Conservation (phyloP, 2,329 filamentous ascomycete species). For the Fusarium veterinarium region DNA sequence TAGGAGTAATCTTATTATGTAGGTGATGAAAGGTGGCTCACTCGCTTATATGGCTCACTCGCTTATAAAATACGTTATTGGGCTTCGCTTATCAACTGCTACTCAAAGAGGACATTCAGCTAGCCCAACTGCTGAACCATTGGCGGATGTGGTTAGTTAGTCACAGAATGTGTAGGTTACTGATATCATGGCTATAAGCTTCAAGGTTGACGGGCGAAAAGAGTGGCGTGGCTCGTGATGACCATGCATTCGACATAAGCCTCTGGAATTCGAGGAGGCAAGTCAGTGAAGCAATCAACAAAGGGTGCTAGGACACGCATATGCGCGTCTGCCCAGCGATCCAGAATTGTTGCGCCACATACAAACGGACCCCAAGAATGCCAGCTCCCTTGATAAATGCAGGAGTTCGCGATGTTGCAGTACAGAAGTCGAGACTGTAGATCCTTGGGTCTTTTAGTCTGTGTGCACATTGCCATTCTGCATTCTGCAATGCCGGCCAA, state of each 20-base stretch:
- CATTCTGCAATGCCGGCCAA: conserved; percentile 11
- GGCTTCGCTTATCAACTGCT: conserved; percentile 8
- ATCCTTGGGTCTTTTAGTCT: background rate
- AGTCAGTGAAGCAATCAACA: conserved; percentile 29
- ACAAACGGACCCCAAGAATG: conserved; percentile 26
- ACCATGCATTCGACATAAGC: conserved; percentile 18
- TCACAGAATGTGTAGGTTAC: background rate
- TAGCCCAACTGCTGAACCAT: background rate
- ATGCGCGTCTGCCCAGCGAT: conserved; percentile 9
- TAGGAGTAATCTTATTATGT: too few species aligned
- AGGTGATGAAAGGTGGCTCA: too few species aligned
- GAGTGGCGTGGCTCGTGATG: conserved; percentile 37
- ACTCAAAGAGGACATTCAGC: conserved; percentile 4
- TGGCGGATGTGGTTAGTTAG: background rate
- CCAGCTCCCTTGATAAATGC: conserved; percentile 16
- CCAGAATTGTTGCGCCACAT: conserved; percentile 23
- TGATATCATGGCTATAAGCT: background rate
- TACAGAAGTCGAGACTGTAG: conserved; percentile 6
- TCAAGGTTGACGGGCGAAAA: background rate
- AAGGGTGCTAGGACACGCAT: conserved; percentile 25
- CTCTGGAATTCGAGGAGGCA: conserved; percentile 37
- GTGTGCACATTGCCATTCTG: background rate
- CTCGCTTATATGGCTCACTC: too few species aligned
- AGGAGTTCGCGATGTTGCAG: conserved; percentile 18
- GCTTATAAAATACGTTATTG: too few species aligned